Evolutionary conservation across 805 yeast genomes (phyloP).

Genomic region (Cyberlindnera subsufficiens): DNA sequence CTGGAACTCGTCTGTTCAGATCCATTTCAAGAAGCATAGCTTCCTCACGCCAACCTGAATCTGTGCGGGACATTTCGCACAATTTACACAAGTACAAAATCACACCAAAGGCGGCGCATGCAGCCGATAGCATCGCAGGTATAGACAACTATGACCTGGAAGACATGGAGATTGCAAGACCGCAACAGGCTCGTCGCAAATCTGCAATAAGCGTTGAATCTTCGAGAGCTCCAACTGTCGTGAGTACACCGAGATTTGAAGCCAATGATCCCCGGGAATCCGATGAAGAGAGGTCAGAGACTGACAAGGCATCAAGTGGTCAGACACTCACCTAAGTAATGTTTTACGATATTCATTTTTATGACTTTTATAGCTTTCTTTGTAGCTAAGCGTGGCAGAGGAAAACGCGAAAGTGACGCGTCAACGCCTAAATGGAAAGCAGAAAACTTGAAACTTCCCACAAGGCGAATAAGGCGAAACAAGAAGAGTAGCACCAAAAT

Average conservation of each 20-base stretch:
- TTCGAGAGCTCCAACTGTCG: constrained; percentile 7
- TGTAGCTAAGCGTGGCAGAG: too few relatives aligned
- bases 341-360: too few relatives aligned
- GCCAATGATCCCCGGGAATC: background rate
- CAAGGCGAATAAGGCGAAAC: too few relatives aligned
- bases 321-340: background rate
- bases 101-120: constrained; percentile 34
- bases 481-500: background rate
- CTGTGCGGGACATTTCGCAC: constrained; percentile 25
- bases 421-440: background rate
- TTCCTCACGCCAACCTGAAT: constrained; percentile 14
- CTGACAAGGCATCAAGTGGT: background rate
- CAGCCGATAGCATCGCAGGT: constrained; percentile 42
- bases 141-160: constrained; percentile 26
- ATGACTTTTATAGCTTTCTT: too few relatives aligned
- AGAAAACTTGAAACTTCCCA: too few relatives aligned
- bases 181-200: constrained; percentile 1
- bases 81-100: constrained; percentile 33
- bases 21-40: constrained; percentile 16
- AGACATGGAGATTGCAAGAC: constrained; percentile 5
- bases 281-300: background rate
- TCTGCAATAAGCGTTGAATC: too few relatives aligned
- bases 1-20: constrained; percentile 11
- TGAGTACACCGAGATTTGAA: background rate
- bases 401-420: too few relatives aligned